Evolutionary conservation across 225 moss, liverwort and hornwort genomes (phyloP), one percentile per base, ranked within the genome.

Genomic region (Marchantia polymorpha): DNA sequence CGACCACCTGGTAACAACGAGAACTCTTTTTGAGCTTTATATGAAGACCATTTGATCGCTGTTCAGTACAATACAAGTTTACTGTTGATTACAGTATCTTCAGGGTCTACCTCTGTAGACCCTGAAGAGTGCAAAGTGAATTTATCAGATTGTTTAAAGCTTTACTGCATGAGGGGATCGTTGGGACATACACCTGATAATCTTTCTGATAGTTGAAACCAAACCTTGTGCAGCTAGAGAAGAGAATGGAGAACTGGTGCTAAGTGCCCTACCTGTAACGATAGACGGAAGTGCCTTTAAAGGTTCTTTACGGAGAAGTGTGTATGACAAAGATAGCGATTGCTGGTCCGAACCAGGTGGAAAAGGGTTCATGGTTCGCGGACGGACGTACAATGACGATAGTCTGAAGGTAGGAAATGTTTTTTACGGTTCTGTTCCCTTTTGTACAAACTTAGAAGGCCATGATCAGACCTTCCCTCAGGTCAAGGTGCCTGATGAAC

Each of bases 331-430:
- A 76, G 91, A 87, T 80, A 69, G 83, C 71, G 83, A 91, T 86
- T 91, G 93, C 39, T 93, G 93, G 93, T 93, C 90, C 52, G 85
- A 91, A 80, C 91, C 93, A 52, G 85, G 93, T 77, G 90, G 82
- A 14, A 89, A 88, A 82, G 89, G 90, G 22, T 93, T 93, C 74
- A 91, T 93, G 87, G 90, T 93, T 75, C 90, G 91, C 70, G 87
- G 91, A 52, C 68, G 74, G 53, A 88, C 90, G 27, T 93, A 91
- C 70, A 90, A 88, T 61, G 48, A 81, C 59, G 93, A 91, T 75
- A 85, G 83, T 69, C 90, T 93, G 22, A 93, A 93, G 91, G 93
- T 89, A 82, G 65, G 75, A 52, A 53, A 12, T 29, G 10, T 61
- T 7, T 23, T 8, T 61, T 7, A n/a, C 61, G 22, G 23, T 22